Evolutionary conservation across 768 basidiomycete species (phyloP).

Genomic region (Hygrophoropsis aurantiaca): DNA sequence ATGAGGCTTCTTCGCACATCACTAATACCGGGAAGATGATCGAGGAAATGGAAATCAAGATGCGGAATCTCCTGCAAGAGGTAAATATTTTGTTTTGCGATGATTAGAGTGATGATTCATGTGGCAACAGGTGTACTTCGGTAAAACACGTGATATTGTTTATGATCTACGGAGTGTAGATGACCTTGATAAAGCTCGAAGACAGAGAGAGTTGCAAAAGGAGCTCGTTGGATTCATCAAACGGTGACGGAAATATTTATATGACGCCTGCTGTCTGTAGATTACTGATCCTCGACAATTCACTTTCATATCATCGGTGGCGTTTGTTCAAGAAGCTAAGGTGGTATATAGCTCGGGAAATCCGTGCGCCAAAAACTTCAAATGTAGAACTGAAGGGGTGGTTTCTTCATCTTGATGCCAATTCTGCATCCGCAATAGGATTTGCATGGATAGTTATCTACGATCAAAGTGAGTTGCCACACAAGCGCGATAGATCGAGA

Average conservation of each 20-base stretch:
- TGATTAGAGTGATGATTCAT: conserved; percentile 8
- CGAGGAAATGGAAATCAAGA: conserved; percentile 99
- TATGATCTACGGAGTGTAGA: conserved; percentile 88
- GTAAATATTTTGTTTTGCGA: conserved; percentile 34
- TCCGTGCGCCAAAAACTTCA: neutral
- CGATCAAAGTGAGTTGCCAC: conserved; percentile 1
- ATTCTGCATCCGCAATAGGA: conserved; percentile 80
- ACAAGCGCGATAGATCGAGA: neutral
- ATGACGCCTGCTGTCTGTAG: conserved; percentile 1
- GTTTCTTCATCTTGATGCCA: conserved; percentile 23
- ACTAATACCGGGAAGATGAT: conserved; percentile 93
- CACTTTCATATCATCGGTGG: neutral
- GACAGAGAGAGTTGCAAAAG: conserved; percentile 84
- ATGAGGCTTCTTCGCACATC: conserved; percentile 82
- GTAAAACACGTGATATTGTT: conserved; percentile 94
- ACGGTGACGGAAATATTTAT: conserved; percentile 40
- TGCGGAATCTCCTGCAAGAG: conserved; percentile 93
- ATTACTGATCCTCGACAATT: neutral
- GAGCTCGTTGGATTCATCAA: conserved; percentile 89
- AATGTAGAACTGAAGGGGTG: neutral
- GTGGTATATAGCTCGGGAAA: neutral
- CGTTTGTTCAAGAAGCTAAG: neutral
- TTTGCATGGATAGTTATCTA: conserved; percentile 92
- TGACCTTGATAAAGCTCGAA: conserved; percentile 78
- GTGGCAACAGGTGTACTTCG: conserved; percentile 78